Evolutionary conservation across 2,329 filamentous ascomycete genomes (phyloP), one percentile per base, ranked within the genome.

Genomic region (Dactylellina haptotyla): DNA sequence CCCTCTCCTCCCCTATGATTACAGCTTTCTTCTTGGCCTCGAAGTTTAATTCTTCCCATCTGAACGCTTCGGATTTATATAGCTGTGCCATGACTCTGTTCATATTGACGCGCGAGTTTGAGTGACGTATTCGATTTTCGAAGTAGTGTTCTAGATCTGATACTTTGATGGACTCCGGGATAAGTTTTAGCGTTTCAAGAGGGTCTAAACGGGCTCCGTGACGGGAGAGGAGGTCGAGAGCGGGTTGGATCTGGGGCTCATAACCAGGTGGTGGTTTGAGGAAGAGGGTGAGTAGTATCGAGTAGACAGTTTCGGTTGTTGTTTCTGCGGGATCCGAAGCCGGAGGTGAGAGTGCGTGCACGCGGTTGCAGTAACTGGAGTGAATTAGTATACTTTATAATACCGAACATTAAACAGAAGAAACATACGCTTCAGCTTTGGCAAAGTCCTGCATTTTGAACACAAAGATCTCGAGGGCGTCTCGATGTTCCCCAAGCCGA

Each of bases 391-490:
- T 9, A 8, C 23, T 45, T 75, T 80, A 62, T 81, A 74, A 32
- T 8, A 48, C 10, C 32, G 64, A 45, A 48, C 58, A 16, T 64
- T 57, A 45, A 26, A 57, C n/a, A 25, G 3, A 75, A 41, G 45
- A 12, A 12, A 57, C 88, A 75, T 83, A 97, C 89, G 97, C 92
- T 85, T 99, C 95, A 30, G 95, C 95, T 81, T 97, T 98, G 10
- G 83, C 84, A 75, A 91, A 94, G 80, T 97, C 90, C 76, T 90
- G 84, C 80, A 99, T 87, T 80, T 94, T 95, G 82, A 97, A 99
- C 26, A 98, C 94, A 80, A 97, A 99, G 58, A 99, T 97, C 79
- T 95, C 90, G n/a, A 99, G 83, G 0, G 95, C 95, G 81, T 98
- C 93, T 79, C 92, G 93, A 82, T 99, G 93, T 78, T 94, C 90